Evolutionary conservation across 2,329 filamentous ascomycete genomes (phyloP).

Genomic region (Sclerotinia borealis): DNA sequence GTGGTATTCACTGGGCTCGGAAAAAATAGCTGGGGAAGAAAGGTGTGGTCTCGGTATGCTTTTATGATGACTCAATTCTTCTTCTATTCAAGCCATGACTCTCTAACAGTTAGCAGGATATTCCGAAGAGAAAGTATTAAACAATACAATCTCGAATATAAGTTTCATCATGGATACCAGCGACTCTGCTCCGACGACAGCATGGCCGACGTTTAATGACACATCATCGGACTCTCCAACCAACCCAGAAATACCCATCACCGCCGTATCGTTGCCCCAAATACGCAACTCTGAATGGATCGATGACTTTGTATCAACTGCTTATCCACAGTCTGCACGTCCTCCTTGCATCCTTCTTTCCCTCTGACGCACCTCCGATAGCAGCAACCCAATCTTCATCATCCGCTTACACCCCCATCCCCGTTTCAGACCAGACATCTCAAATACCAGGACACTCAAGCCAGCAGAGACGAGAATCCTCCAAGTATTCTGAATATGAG

Average conservation of each 20-base stretch:
- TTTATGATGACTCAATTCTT: not conserved
- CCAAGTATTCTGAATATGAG: not conserved
- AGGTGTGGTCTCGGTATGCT: not conserved
- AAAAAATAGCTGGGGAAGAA: not conserved
- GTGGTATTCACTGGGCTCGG: not conserved
- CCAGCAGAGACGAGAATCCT: not conserved
- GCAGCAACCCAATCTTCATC: not conserved
- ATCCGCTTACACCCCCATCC: not conserved
- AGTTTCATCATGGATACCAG: not conserved
- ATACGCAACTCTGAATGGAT: not conserved
- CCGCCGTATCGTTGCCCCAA: not conserved
- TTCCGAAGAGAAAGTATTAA: too few species aligned
- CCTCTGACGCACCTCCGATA: not conserved
- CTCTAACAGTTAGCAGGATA: not conserved
- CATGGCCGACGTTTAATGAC: not conserved
- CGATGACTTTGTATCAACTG: not conserved
- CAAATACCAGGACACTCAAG: not conserved
- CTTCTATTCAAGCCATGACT: not conserved
- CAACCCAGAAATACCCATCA: not conserved
- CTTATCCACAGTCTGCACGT: not conserved
- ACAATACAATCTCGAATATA: not conserved
- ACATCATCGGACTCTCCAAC: not conserved
- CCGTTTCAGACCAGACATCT: too few species aligned
- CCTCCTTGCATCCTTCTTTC: not conserved
- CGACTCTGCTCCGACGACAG: not conserved